These are phyloP conservation scores for Podospora pseudocomata DNA, from an alignment of 495 filamentous ascomycete genomes.

Conservation along the genomic window DNA sequence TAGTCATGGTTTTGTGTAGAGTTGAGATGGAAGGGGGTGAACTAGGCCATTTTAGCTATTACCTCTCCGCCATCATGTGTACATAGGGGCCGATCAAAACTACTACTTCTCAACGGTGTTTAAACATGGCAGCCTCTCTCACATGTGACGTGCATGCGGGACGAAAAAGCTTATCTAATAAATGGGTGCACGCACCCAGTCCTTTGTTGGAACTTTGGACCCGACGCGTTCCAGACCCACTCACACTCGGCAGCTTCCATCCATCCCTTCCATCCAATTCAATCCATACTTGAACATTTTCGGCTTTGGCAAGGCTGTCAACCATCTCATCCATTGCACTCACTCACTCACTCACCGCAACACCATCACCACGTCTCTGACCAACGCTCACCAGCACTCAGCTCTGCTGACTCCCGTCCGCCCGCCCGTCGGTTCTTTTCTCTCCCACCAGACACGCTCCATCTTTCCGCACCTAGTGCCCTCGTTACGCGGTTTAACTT, in stretches of 20 bases:
- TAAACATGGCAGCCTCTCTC: neutral
- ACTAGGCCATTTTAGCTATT: neutral
- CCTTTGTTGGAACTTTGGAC: neutral
- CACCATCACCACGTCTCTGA: no score
- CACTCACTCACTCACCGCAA: no score
- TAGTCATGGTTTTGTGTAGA: neutral
- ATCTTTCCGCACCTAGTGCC: neutral
- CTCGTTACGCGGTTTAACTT: neutral
- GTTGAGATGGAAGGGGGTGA: neutral
- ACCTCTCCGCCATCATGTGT: conserved; percentile 1
- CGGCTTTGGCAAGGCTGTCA: no score
- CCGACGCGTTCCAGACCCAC: neutral
- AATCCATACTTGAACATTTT: no score
- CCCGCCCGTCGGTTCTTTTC: neutral
- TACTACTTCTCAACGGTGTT: neutral
- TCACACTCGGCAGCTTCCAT: no score
- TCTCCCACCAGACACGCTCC: neutral
- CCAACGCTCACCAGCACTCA: neutral
- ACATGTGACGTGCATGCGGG: neutral
- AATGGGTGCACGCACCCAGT: neutral
- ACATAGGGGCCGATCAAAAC: neutral
- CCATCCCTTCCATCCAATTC: no score
- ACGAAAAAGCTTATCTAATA: neutral
- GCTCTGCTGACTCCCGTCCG: neutral
- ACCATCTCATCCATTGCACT: no score